Percentiles rank a stretch among this genome's conserved stretches.
phyloP scores from a whole-genome alignment of 1,139 yeast genomes.

The Saccharomyces hybrid region DNA sequence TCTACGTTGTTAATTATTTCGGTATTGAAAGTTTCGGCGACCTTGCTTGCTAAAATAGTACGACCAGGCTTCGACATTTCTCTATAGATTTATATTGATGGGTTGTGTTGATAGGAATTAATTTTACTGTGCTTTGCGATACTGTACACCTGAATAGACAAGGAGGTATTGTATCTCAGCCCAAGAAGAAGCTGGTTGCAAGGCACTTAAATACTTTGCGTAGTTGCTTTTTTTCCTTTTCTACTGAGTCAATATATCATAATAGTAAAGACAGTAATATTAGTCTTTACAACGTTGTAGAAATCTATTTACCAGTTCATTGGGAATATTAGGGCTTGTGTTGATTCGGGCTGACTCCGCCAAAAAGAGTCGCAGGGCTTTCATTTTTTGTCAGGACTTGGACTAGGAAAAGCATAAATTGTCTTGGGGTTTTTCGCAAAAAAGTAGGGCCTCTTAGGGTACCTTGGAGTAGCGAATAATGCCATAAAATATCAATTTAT shows the following conservation, averaged over 20 bases:
- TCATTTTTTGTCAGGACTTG: not conserved
- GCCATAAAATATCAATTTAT: not conserved
- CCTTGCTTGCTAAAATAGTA: conserved; percentile 79
- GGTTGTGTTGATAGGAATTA: not conserved
- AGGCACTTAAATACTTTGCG: not conserved
- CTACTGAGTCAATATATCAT: not conserved
- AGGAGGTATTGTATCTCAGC: not conserved
- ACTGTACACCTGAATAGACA: not conserved
- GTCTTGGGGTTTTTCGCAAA: not conserved
- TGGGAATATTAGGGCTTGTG: not conserved
- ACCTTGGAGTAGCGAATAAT: not conserved
- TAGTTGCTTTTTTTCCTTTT: not conserved
- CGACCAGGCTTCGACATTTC: conserved; percentile 43
- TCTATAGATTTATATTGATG: not conserved
- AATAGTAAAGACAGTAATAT: not conserved
- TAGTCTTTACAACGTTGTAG: not conserved
- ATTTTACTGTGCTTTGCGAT: not conserved
- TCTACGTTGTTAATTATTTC: conserved; percentile 61
- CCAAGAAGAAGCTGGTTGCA: not conserved
- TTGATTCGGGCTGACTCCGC: not conserved
- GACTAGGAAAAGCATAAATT: accelerated
- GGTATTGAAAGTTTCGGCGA: conserved; percentile 71
- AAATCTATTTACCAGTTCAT: not conserved
- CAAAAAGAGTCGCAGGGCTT: not conserved
- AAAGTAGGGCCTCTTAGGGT: not conserved